Conservation (phyloP, 2,329 filamentous ascomycete species). For the Endoconidiophora laricicola region DNA sequence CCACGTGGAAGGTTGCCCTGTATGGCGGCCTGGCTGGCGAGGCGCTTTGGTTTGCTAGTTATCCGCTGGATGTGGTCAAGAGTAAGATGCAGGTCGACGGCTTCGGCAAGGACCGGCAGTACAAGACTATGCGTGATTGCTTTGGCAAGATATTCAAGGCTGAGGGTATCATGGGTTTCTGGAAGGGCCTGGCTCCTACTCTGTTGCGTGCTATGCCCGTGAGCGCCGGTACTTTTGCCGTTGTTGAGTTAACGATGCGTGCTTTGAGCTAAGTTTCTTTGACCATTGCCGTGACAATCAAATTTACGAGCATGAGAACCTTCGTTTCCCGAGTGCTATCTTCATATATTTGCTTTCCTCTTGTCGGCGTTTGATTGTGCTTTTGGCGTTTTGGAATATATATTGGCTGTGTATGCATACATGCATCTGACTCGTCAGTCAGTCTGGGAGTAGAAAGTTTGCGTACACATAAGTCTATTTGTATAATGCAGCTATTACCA, state of each 20-base stretch:
- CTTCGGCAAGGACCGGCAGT: constrained; percentile 56
- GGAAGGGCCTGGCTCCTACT: constrained; percentile 85
- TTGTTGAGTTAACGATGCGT: constrained; percentile 52
- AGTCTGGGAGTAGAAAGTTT: too few species aligned
- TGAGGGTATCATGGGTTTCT: constrained; percentile 74
- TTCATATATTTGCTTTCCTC: background rate
- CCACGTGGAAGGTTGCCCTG: constrained; percentile 69
- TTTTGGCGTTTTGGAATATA: background rate
- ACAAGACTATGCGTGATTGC: constrained; percentile 72
- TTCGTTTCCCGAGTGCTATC: too few species aligned
- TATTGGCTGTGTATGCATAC: background rate
- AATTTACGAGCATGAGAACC: too few species aligned
- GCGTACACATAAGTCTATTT: too few species aligned
- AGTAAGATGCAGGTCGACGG: constrained; percentile 99
- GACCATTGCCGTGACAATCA: too few species aligned
- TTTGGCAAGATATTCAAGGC: constrained; percentile 64
- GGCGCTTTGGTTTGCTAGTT: constrained; percentile 80
- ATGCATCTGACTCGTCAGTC: too few species aligned
- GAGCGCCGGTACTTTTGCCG: constrained; percentile 91
- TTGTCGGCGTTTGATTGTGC: too few species aligned
- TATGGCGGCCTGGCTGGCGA: constrained; percentile 92
- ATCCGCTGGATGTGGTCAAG: constrained; percentile 95
- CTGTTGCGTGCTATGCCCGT: constrained; percentile 92
- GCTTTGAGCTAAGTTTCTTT: constrained; percentile 29
- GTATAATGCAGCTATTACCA: background rate